Evolutionary conservation across 768 basidiomycete genomes (phyloP), one percentile per base, ranked within the genome.

Genomic region (Termitomyces sp.): DNA sequence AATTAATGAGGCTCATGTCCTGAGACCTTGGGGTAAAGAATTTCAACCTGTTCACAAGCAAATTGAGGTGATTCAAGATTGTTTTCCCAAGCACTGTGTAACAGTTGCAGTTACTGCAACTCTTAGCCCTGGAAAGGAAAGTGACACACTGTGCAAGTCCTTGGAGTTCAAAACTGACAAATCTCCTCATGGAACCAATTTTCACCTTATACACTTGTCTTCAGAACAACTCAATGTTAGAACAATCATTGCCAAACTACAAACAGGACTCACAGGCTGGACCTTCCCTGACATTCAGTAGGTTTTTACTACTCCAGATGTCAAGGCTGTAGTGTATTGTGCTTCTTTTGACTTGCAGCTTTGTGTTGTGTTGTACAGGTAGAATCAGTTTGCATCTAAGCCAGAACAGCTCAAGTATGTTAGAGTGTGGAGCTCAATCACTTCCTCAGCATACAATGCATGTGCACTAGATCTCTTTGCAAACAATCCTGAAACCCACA

Each of bases 321-420:
- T 34, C n/a, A 60, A 60, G 36, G 49, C 44, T 20, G 33, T 60
- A 14, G 27, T 60, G 2, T 60, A 60, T 40, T 60, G 59, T 34
- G 3, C 16, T n/a, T 40, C 54, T 22, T 22, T 60, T 1, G 48
- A 60, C 13, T 40, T 60, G 12, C 30, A 34, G n/a, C 24, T 60
- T 34, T 18, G 42, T 2, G 49, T 60, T 7, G 59, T 26, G 4
- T 26, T 49, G 26, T 60, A 60, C 51, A 54, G 54, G 7, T 60
- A 54, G 59, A 33, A 22, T 22, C 26, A 40, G 40, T 51, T 22
- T 30, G 3, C 6, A 4, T 14, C 24, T 30, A 48, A 34, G 26
- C n/a, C 8, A 32, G 22, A 45, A n/a, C n/a, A n/a, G n/a, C n/a
- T n/a, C n/a, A n/a, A n/a, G n/a, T n/a, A n/a, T n/a, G n/a, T n/a